Evolutionary conservation across 2,329 filamentous ascomycete species (phyloP), one percentile per base, ranked within the genome.

Genomic region (Aotearoamyces nothofagi): DNA sequence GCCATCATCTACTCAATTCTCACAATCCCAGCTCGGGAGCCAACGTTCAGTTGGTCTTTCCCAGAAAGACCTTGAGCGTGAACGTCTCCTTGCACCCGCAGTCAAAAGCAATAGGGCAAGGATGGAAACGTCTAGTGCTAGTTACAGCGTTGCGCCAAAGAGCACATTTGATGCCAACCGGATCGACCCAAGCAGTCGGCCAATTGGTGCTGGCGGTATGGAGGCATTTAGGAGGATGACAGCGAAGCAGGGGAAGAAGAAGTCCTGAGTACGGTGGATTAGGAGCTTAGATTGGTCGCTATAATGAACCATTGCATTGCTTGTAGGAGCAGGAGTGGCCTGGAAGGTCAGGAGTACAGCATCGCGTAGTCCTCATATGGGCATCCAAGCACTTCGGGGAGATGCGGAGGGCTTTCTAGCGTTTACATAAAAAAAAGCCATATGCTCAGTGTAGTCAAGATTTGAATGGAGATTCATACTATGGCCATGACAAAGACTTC

Each of bases 141-240:
- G 45, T 35, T 51, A 51, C 27, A 50, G 44, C 2, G 33, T 51
- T 24, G 49, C 49, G 12, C 49, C 49, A 4, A 62, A 61, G 46
- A 76, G 69, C 47, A 75, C 66, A 0, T 75, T 71, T 40, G 66
- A 71, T 39, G 53, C 52, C 15, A 55, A 57, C 22, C 57, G 53
- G 4, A 52, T 59, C 5, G 66, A 69, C 38, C 66, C 47, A 24
- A 32, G 39, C 24, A 31, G 66, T 38, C 58, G 67, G 23, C 71
- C 71, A 8, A 66, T 76, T 36, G 71, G 71, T 29, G 62, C 69
- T n/a, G 61, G 61, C 35, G 71, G 70, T 33, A 58, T 69, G 49
- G 70, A 74, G 39, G 70, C 71, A 1, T 77, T 77, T 54, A 60
- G 68, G 37, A 70, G 62, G 53, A 74, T 77, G 62, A 72, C 68